phyloP scores from a whole-genome alignment of 345 rosid genomes.

The Punica granatum region DNA sequence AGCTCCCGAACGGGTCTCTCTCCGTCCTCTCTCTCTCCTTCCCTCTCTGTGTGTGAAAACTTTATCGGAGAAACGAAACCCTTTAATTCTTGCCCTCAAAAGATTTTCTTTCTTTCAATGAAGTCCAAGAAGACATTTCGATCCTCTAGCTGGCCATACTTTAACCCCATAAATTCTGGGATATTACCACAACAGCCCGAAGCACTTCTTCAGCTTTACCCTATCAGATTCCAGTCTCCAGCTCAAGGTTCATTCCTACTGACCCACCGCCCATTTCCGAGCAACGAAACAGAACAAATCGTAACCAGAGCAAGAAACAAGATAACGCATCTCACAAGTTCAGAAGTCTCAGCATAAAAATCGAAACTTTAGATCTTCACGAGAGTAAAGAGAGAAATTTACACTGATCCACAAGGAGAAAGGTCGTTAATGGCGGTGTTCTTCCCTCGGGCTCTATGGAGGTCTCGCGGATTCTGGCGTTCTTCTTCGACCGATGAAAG shows the following conservation, averaged over 20 bases:
- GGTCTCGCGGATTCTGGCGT: not conserved
- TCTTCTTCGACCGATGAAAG: not conserved
- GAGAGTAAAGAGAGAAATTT: not conserved
- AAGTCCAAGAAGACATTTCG: no score
- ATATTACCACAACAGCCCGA: not conserved
- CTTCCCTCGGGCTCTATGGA: not conserved
- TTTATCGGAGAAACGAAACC: no score
- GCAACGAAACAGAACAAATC: not conserved
- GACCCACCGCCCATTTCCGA: not conserved
- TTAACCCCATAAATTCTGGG: no score
- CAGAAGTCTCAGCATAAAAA: not conserved
- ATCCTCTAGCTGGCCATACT: no score
- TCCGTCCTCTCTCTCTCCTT: no score
- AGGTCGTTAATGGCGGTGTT: not conserved
- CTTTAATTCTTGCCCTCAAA: no score
- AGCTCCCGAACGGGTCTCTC: no score
- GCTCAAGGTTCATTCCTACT: not conserved
- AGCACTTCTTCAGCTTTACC: not conserved
- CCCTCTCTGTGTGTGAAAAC: no score
- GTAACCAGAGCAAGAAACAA: not conserved
- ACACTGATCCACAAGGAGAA: conserved; percentile 1
- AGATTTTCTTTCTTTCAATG: no score
- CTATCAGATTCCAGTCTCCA: not conserved
- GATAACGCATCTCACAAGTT: not conserved
- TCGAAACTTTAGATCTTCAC: not conserved